Evolutionary conservation across 306 rosid species (phyloP), one percentile per base, ranked within the genome.

Genomic region (Citrullus colocynthis): DNA sequence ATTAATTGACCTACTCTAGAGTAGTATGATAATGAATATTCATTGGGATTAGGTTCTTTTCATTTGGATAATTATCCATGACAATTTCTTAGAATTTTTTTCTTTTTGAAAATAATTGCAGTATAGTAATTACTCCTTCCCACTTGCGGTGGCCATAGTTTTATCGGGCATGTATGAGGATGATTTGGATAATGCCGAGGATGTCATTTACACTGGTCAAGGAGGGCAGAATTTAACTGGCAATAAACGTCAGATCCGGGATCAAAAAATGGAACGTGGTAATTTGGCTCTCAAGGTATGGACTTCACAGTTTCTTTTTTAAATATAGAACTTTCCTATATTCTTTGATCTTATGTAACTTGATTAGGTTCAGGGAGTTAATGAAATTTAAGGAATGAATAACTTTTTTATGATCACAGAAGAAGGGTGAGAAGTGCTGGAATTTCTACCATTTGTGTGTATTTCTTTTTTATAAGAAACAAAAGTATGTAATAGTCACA

Each of bases 141-240:
- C 99, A 59, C 6, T 95, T 76, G 98, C 98, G 16, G 93, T 95
- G 64, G 88, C 97, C 74, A 92, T 95, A 86, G 98, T 95, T 75
- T 67, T 95, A 66, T 95, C 99, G 7, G 99, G 99, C 78, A 87
- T 87, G 98, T 95, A 95, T 75, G 99, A 95, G 80, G 99, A 92
- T 85, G 99, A 95, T 78, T 77, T 90, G 61, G 99, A 95, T 80
- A 95, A 95, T 82, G 97, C 99, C 21, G 97, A 95, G 64, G 96
- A 95, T 74, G 89, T 95, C 63, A 81, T 92, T 57, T 95, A 95
- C 86, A 92, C 99, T 39, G 99, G 99, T 76, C 99, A 95, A 88
- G 99, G 99, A 75, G 99, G 99, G 45, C 97, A 95, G 73, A 88
- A 95, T 83, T 78, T 95, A 86, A 86, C 80, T 7, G 98, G 99